Base-by-base conservation (phyloP, 805 yeast genomes). In the Monosporozyma unispora region DNA sequence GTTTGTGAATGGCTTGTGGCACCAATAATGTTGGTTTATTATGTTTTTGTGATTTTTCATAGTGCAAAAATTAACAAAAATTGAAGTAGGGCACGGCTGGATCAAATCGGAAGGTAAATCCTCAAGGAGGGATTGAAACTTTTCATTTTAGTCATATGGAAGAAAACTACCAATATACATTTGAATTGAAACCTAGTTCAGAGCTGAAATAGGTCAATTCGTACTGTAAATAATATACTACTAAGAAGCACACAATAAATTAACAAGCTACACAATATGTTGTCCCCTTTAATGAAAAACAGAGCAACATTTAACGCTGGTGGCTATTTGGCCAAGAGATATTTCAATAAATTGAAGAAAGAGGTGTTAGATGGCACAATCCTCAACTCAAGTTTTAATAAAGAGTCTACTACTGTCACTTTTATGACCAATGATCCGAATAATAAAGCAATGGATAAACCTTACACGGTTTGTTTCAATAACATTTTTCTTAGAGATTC, bases 401-500 rank as follows among this genome's bases (percentile, higher is more conserved):
- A 54, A 16, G 59, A 57, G 4, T 58, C 62, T 2, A 61, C 62
- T 5, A 58, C 61, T 6, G 49, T 61, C 21, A 57, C 63, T 0
- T 60, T 59, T 31, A 48, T 48, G 12, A 49, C 51, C 4, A 47
- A 53, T 22, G 59, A 57, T 39, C 42, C 52, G 14, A 39, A 19
- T 12, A 3, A 47, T 22, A 27, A 38, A 19, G 14, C 40, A 1
- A 25, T 5, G 9, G 42, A 49, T 25, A 53, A 52, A 23, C 60
- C 62, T 16, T 54, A 57, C 21, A 54, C 62, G 10, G 69, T 73
- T 27, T 62, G 70, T 27, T 77, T 69, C 61, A 74, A 69, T 55
- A 78, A 76, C 46, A 64, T 76, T 1, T 83, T 85, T 55, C 68
- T 86, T 18, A 72, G 91, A 58, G 95, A 85, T 57, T 73, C 87